Conservation (phyloP, 495 filamentous ascomycete species). For the Ascodesmis nigricans region DNA sequence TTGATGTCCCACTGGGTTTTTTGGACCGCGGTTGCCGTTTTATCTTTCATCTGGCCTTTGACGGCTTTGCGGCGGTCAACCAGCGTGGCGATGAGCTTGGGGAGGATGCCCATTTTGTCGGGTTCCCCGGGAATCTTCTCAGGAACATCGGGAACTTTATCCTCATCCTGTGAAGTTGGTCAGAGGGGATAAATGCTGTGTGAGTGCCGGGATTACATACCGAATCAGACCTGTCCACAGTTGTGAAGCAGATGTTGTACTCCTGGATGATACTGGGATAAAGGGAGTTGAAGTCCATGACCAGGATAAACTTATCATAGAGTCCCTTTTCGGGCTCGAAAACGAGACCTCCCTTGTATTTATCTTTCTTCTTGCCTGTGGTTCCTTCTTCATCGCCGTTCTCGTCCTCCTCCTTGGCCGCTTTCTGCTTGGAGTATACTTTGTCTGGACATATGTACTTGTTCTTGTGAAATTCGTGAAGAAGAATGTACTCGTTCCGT, state of each 20-base stretch:
- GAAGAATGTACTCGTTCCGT: constrained; percentile 95
- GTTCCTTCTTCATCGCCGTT: constrained; percentile 40
- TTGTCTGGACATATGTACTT: constrained; percentile 98
- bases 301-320: constrained; percentile 88
- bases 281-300: constrained; percentile 99
- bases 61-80: constrained; percentile 74
- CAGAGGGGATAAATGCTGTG: background rate
- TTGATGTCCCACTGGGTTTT: constrained; percentile 86
- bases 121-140: too few relatives aligned
- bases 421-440: constrained; percentile 34
- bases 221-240: constrained; percentile 51
- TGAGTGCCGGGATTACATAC: constrained; percentile 24
- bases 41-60: constrained; percentile 91
- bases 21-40: constrained; percentile 46
- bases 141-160: constrained; percentile 55
- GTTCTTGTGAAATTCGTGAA: constrained; percentile 86
- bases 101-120: constrained; percentile 62
- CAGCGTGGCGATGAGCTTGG: constrained; percentile 70
- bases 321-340: constrained; percentile 95
- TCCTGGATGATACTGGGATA: constrained; percentile 99
- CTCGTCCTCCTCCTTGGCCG: constrained; percentile 38
- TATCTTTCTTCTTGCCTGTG: constrained; percentile 85
- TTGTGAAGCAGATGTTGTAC: constrained; percentile 98
- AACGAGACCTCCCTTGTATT: constrained; percentile 93
- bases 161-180: constrained; percentile 35